Base-by-base conservation (phyloP, 78 protist species). In the Dictyostelium capitatum region DNA sequence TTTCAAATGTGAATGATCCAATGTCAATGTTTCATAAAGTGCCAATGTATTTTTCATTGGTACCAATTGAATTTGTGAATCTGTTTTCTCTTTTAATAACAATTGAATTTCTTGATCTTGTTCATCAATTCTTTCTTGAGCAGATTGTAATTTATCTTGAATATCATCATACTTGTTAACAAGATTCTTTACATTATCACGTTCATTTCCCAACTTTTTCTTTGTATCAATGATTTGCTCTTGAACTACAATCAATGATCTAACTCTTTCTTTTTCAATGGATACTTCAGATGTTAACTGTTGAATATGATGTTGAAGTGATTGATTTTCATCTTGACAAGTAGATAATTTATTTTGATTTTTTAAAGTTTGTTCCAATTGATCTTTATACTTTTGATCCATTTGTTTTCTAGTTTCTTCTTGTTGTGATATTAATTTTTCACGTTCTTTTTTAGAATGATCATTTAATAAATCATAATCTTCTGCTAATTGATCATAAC, bases 81-180 rank as follows among this genome's bases (percentile, higher is more conserved):
- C 91, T 23, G 70, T 51, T 62, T 83, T 83, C 65, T 83, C 81
- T 73, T 83, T 83, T 14, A 83, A 43, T 20, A 83, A 53, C 14
- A 70, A 59, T 6, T 69, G 25, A 20, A 83, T 83, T 51, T 83
- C 91, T 56, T 83, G 82, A 15, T 83, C 32, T 37, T 83, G 91
- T 41, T 83, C 91, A 4, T 69, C 46, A 41, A 83, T 43, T 56
- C 79, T 50, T 25, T 83, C 59, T 11, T 73, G 20, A 9, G 48
- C 8, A 10, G 1, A n/a, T 10, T 30, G 23, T 12, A 69, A 50
- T 62, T 62, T 43, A 15, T 83, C 82, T 17, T 6, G 12, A 23
- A 73, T 9, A 15, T 46, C 28, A 9, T 53, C 80, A 11, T n/a
- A 37, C 19, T 83, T 81, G 7, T n/a, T 20, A 11, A 32, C 57